phyloP scores from a whole-genome alignment of 2,329 filamentous ascomycete genomes.

The Laburnicola sp. region DNA sequence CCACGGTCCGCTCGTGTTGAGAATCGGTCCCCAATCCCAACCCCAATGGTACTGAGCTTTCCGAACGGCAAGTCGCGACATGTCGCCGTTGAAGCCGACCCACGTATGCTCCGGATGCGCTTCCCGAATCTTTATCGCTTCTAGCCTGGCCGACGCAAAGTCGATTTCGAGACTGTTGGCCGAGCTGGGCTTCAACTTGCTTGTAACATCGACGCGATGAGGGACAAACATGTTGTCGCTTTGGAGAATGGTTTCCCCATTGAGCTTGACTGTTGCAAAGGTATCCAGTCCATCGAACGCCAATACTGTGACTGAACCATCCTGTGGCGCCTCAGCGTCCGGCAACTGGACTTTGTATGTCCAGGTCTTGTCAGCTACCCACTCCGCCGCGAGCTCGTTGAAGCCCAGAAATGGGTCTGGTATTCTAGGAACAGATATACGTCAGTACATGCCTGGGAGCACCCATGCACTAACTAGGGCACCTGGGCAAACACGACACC shows the following conservation, averaged over 20 bases:
- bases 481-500: conserved; percentile 3
- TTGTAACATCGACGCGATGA: conserved; percentile 58
- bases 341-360: conserved; percentile 51
- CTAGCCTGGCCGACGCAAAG: conserved; percentile 60
- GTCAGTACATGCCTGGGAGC: conserved; percentile 22
- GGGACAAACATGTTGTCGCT: conserved; percentile 68
- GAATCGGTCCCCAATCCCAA: conserved; percentile 56
- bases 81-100: conserved; percentile 56
- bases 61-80: conserved; percentile 57
- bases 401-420: conserved; percentile 55
- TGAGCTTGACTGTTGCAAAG: conserved; percentile 61
- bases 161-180: conserved; percentile 58
- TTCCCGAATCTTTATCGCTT: conserved; percentile 57
- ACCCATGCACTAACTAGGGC: conserved; percentile 1
- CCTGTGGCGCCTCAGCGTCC: conserved; percentile 24
- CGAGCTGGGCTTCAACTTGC: conserved; percentile 40
- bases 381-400: conserved; percentile 55
- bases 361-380: conserved; percentile 55
- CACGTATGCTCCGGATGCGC: conserved; percentile 60
- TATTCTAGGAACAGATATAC: conserved; percentile 42
- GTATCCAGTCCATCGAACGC: conserved; percentile 68
- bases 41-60: conserved; percentile 57
- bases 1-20: conserved; percentile 62
- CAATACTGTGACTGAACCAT: conserved; percentile 50
- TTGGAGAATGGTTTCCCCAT: conserved; percentile 57